Base-by-base conservation (phyloP, 139 green algal species). In the Closterium sp. region DNA sequence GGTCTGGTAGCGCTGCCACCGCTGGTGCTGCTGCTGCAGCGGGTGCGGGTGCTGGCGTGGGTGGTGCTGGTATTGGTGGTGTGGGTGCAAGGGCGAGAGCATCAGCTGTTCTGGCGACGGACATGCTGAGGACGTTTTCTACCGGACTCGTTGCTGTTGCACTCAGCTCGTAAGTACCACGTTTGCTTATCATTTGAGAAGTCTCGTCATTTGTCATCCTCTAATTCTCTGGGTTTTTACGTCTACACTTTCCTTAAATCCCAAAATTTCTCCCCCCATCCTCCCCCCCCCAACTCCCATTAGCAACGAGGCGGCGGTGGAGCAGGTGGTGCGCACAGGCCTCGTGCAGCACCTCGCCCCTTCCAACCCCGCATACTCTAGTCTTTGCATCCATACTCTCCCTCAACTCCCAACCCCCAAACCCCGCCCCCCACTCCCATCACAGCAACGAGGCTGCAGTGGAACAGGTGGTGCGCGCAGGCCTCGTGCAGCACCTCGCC, bases 281-380 rank as follows among this genome's bases (percentile, higher is more conserved):
- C 2, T 4, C 32, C 32, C 32, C 32, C 32, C 4, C 32, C 2
- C 2, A 38, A 2, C 4, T 4, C 4, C 17, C 4, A 2, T 9
- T 17, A 27, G 86, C 88, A 94, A 89, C 31, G 92, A 94, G 87
- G 91, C 94, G 70, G 92, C 94, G 31, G 92, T 92, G 84, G 90
- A 94, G 32, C 91, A 94, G 28, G 50, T 94, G 28, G 89, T 94
- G 89, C 89, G 92, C 70, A 92, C 50, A 9, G 90, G 92, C 86
- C 88, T 94, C 24, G 92, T 94, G 24, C 28, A 1, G 10, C 89
- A 73, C 31, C 24, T 93, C 21, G 92, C 85, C 31, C 89, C 3
- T 45, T 45, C 38, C 9, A 45, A 45, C 38, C 38, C 3, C 38
- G 38, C 4, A 45, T 45, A 10, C 38, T 9, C 4, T 45, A 45